A percentile compares a stretch with the other conserved stretches of the same genome.
phyloP scores from a whole-genome alignment of 257 asterid species.

The Solanum rostratum region DNA sequence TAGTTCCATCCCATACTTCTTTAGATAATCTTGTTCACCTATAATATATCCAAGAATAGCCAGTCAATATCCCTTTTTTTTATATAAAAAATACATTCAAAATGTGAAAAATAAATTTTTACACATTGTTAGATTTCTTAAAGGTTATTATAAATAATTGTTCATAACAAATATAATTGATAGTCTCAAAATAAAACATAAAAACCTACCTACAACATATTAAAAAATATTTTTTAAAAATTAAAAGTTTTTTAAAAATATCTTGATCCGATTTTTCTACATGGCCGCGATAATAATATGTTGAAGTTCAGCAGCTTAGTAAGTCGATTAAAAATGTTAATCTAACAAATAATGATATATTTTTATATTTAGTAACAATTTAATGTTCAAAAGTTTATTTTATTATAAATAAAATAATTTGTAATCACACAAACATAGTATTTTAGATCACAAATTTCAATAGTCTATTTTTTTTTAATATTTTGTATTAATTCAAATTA shows the following conservation, averaged over 20 bases:
- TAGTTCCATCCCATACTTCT: background rate
- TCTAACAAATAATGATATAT: too few relatives aligned
- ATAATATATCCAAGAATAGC: background rate
- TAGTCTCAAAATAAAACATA: background rate
- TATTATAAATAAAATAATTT: too few relatives aligned
- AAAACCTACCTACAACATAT: background rate
- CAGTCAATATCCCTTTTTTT: background rate
- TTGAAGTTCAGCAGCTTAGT: background rate
- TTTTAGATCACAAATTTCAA: too few relatives aligned
- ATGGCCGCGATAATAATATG: background rate
- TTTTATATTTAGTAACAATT: too few relatives aligned
- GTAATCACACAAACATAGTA: too few relatives aligned
- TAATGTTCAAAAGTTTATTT: too few relatives aligned
- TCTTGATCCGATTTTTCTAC: background rate
- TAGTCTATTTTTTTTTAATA: too few relatives aligned
- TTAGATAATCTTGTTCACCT: constrained; percentile 10
- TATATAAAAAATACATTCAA: background rate
- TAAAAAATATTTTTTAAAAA: background rate
- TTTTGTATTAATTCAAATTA: too few relatives aligned
- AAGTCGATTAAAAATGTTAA: too few relatives aligned
- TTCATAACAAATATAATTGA: background rate
- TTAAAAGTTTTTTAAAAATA: too few relatives aligned
- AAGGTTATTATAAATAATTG: background rate
- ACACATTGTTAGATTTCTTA: background rate
- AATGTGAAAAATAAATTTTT: background rate